Percentiles rank a stretch among this genome's conserved stretches.
Conservation (phyloP, 768 basidiomycete genomes). For the Ephemerocybe angulata region DNA sequence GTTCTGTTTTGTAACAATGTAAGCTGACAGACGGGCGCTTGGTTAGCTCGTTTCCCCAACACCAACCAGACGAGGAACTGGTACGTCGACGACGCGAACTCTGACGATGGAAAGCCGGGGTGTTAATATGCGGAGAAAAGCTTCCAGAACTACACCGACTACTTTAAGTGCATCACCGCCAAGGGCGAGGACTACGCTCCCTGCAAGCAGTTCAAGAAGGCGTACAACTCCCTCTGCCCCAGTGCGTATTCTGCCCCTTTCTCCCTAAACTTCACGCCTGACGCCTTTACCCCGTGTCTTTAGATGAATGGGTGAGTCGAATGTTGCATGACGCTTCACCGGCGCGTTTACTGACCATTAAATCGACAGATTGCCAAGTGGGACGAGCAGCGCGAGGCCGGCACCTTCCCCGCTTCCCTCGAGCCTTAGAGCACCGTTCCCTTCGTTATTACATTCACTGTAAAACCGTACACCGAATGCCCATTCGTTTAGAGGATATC, state of each 20-base stretch:
- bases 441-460: not conserved
- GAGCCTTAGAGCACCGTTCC: conserved; percentile 42
- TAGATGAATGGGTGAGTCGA: conserved; percentile 90
- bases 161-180: conserved; percentile 95
- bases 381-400: conserved; percentile 93
- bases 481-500: not conserved
- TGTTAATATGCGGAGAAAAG: conserved; percentile 32
- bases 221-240: conserved; percentile 95
- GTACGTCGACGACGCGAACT: conserved; percentile 56
- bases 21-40: conserved; percentile 12
- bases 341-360: conserved; percentile 11
- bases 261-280: not conserved
- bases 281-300: conserved; percentile 4
- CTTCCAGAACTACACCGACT: conserved; percentile 97
- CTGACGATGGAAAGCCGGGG: not conserved
- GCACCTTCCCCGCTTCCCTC: conserved; percentile 88
- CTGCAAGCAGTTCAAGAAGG: conserved; percentile 97
- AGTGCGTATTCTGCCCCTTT: conserved; percentile 58
- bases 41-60: conserved; percentile 80
- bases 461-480: not conserved
- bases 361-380: conserved; percentile 69
- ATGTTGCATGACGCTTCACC: not conserved
- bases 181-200: conserved; percentile 99
- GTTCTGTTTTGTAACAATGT: not conserved
- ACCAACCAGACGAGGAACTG: conserved; percentile 96